Conservation (phyloP, 2,329 filamentous ascomycete genomes). For the Diplodia seriata region DNA sequence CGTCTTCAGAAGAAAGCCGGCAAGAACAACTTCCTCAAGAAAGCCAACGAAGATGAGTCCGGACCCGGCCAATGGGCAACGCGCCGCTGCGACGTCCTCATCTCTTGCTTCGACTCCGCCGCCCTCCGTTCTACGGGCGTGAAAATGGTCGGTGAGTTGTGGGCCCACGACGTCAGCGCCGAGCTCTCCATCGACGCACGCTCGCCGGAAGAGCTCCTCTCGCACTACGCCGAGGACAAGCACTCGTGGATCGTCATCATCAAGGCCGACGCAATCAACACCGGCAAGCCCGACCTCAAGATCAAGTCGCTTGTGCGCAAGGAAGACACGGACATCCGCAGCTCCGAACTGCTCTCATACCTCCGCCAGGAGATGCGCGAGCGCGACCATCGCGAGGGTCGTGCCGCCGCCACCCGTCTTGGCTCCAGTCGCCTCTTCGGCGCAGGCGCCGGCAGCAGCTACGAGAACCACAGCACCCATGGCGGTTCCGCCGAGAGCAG, state of each 20-base stretch:
- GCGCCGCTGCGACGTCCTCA: constrained; percentile 79
- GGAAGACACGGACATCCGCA: constrained; percentile 76
- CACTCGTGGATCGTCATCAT: constrained; percentile 90
- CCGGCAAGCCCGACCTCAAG: constrained; percentile 67
- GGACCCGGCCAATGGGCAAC: constrained; percentile 48
- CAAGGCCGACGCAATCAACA: constrained; percentile 70
- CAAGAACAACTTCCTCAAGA: constrained; percentile 68
- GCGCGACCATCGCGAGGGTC: constrained; percentile 68
- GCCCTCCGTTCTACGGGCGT: constrained; percentile 78
- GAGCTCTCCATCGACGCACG: constrained; percentile 83
- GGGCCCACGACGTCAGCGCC: constrained; percentile 83
- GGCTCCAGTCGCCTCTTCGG: constrained; percentile 41
- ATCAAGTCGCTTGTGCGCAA: constrained; percentile 79
- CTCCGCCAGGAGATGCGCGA: constrained; percentile 83
- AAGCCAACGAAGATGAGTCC: constrained; percentile 66
- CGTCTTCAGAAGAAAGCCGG: constrained; percentile 58
- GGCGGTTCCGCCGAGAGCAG: background rate
- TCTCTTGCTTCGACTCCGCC: constrained; percentile 83
- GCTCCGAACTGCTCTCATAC: constrained; percentile 76
- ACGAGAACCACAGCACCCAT: constrained; percentile 18
- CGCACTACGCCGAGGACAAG: constrained; percentile 75
- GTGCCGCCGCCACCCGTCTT: constrained; percentile 38
- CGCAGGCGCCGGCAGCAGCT: constrained; percentile 40
- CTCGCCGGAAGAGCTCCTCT: constrained; percentile 79
- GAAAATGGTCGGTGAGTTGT: constrained; percentile 78